Percentiles rank a stretch among this genome's conserved stretches.
phyloP scores from a whole-genome alignment of 164 flowering plant species.

The Brasenia schreberi region DNA sequence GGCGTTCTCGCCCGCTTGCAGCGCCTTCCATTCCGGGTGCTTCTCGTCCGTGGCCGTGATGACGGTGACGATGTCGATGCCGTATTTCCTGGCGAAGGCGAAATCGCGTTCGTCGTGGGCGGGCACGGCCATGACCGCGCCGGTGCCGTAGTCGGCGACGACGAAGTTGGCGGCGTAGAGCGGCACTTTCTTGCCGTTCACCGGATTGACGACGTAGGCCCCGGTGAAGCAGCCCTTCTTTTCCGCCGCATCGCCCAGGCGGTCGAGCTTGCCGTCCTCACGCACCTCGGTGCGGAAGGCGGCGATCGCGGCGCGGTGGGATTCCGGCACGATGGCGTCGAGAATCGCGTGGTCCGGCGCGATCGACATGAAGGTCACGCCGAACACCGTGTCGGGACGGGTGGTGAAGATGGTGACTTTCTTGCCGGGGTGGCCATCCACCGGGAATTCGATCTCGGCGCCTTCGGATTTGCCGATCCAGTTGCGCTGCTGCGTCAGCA shows the following conservation, averaged over 20 bases:
- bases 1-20: not conserved
- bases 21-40: not conserved
- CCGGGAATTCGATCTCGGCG: not conserved
- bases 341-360: not conserved
- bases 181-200: not conserved
- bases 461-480: not conserved
- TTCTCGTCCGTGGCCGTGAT: not conserved
- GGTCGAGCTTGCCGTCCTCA: not conserved
- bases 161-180: not conserved
- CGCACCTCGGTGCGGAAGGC: not conserved
- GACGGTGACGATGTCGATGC: not conserved
- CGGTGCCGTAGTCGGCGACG: not conserved
- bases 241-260: not conserved
- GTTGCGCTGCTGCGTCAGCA: not conserved
- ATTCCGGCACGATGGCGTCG: not conserved
- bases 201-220: not conserved
- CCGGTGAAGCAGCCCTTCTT: not conserved
- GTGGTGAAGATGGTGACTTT: not conserved
- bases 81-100: not conserved
- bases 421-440: not conserved
- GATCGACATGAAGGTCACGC: not conserved
- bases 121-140: slow-evolving; percentile 1
- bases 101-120: slow-evolving; percentile 1
- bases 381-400: not conserved
- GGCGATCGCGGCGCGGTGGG: not conserved